Evolutionary conservation across 2,329 filamentous ascomycete genomes (phyloP).

Genomic region (Fusarium annulatum): DNA sequence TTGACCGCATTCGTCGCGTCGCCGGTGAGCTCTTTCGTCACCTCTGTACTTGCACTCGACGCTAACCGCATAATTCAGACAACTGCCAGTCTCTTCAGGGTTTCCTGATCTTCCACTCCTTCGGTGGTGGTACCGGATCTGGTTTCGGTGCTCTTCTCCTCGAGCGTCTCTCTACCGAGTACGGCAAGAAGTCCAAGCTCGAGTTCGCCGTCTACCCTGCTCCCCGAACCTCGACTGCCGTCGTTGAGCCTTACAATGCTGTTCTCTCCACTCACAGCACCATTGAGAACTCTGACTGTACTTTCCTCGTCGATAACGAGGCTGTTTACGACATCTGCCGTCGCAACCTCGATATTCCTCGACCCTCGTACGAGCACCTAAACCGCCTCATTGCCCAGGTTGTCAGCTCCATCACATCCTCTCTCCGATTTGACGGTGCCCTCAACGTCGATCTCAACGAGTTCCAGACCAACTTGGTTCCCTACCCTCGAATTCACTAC

Average conservation of each 20-base stretch:
- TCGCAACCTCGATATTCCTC: conserved; percentile 76
- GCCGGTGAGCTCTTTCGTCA: conserved; percentile 62
- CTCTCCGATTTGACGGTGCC: conserved; percentile 76
- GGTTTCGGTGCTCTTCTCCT: conserved; percentile 78
- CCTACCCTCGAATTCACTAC: conserved; percentile 80
- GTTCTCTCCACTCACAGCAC: conserved; percentile 80
- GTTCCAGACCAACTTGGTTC: conserved; percentile 82
- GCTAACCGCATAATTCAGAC: conserved; percentile 57
- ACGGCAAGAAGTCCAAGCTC: conserved; percentile 81
- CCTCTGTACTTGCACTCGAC: neutral
- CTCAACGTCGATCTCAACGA: conserved; percentile 81
- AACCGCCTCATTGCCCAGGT: conserved; percentile 80
- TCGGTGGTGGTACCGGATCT: conserved; percentile 78
- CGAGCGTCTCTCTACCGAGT: conserved; percentile 78
- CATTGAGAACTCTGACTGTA: conserved; percentile 82
- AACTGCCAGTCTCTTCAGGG: conserved; percentile 79
- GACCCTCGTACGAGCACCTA: conserved; percentile 76
- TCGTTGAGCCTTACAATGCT: conserved; percentile 80
- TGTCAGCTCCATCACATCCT: conserved; percentile 79
- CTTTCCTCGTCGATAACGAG: conserved; percentile 81
- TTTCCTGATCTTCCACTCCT: conserved; percentile 81
- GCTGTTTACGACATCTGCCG: conserved; percentile 81
- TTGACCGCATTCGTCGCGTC: conserved; percentile 76
- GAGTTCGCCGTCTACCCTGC: conserved; percentile 79
- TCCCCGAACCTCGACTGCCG: conserved; percentile 75